Evolutionary conservation across 2,329 filamentous ascomycete genomes (phyloP).

Genomic region (Cryphonectria naterciae): DNA sequence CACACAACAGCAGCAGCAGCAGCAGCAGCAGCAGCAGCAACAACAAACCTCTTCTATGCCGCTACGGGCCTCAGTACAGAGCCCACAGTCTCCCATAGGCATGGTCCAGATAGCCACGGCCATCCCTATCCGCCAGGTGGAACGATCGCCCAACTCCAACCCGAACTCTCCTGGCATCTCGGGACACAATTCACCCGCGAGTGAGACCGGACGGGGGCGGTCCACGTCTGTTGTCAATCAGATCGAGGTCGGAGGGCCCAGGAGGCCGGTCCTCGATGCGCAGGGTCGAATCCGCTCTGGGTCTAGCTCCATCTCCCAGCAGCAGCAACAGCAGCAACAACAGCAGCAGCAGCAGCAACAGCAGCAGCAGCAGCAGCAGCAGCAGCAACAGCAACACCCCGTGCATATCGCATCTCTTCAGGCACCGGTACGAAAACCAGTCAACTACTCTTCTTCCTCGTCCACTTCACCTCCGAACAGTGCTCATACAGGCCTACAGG

Average conservation of each 20-base stretch:
- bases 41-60: not conserved
- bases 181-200: slow-evolving; percentile 22
- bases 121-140: slow-evolving; percentile 28
- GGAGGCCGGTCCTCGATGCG: slow-evolving; percentile 20
- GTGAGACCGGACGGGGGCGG: slow-evolving; percentile 18
- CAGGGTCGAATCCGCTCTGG: slow-evolving; percentile 25
- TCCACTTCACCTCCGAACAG: slow-evolving; percentile 14
- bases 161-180: slow-evolving; percentile 12
- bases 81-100: slow-evolving; percentile 20
- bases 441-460: slow-evolving; percentile 12
- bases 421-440: slow-evolving; percentile 20
- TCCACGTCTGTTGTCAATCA: slow-evolving; percentile 29
- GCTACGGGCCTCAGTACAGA: slow-evolving; percentile 7
- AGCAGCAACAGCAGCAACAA: not conserved
- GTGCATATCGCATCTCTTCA: slow-evolving; percentile 29
- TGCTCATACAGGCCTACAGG: slow-evolving; percentile 21
- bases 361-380: not conserved
- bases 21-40: not conserved
- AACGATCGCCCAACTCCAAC: slow-evolving; percentile 24
- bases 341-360: not conserved
- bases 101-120: slow-evolving; percentile 28
- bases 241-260: slow-evolving; percentile 25
- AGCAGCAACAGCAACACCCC: slow-evolving; percentile 14
- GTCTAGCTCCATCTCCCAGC: slow-evolving; percentile 12
- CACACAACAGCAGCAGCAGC: slow-evolving; percentile 29